Evolutionary conservation across 768 basidiomycete genomes (phyloP), one percentile per base, ranked within the genome.

Genomic region (Calocera viscosa): DNA sequence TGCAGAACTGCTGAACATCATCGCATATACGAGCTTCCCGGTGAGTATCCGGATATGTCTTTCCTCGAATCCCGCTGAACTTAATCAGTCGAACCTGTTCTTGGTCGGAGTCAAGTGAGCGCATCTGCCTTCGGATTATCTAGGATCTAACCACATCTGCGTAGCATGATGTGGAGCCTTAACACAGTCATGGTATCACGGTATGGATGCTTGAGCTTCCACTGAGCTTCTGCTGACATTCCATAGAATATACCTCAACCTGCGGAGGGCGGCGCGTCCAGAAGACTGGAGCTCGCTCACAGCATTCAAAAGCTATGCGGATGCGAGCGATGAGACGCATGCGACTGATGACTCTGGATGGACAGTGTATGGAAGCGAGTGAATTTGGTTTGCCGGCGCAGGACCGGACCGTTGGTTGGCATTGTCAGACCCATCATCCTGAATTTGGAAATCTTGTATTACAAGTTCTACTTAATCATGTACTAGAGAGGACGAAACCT

Each of bases 331-430:
- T 26, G 53, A 26, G 14, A 28, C 14, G 14, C 30, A 60, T 22
- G 53, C 53, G 30, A 60, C 53, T 19, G 53, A 60, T 22, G 53
- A 60, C 53, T 28, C 53, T 2, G 53, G 53, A 60, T 60, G 53
- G 53, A 60, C 53, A 7, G 30, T 60, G 24, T 60, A 60, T 32
- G 53, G 14, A 32, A 60, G 16, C 53, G 53, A 60, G 14, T 60
- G 53, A 60, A 38, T 5, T 14, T 5, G 35, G 35, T 38, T n/a
- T n/a, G n/a, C n/a, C n/a, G n/a, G n/a, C n/a, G n/a, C n/a, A n/a
- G n/a, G n/a, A n/a, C n/a, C n/a, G 35, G 5, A 38, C 35, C 14
- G 35, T 38, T 38, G 35, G 5, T 38, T 38, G 35, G 35, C 35
- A n/a, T n/a, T n/a, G n/a, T n/a, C n/a, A n/a, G n/a, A n/a, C n/a